Base-by-base conservation (phyloP, 1,284 basidiomycete species). In the Ceraceosorus guamensis region DNA sequence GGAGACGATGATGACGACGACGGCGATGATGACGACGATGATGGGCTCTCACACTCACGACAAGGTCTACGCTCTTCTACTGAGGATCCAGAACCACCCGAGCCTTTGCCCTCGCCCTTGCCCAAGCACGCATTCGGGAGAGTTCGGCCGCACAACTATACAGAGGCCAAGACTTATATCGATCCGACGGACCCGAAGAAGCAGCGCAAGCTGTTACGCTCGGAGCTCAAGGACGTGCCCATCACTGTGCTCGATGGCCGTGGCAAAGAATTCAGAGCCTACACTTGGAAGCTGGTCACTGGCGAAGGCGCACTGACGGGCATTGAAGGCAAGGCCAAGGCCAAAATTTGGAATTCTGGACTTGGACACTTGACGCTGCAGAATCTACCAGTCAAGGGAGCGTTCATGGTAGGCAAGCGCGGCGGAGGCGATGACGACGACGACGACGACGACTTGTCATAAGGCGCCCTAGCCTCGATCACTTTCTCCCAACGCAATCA, bases 321-420 rank as follows among this genome's bases (percentile, higher is more conserved):
- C 41, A 68, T 72, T 30, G 66, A 72, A 48, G 70, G 70, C 1
- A 60, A 48, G 11, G 62, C 63, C 44, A 55, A 59, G 14, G 70
- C 66, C 45, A 67, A 65, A 65, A 70, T 72, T 54, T 70, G 68
- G 70, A 72, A 72, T 49, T 60, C 59, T 45, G 70, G 70, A 10
- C 54, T 72, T 24, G 70, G 70, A 2, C 43, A 56, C 32, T 50
- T 72, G 50, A 53, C 66, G 52, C 59, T 72, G 10, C 48, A 48
- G 18, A 65, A 68, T 13, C 54, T 72, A 46, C 70, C 70, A 6
- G 70, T 72, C 48, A 67, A 66, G 53, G 70, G 70, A 0, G 67
- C 63, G n/a, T 72, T 72, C 51, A 58, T 62, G 53, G 59, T 71
- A 0, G 69, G 67, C 6, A 52, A 52, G 44, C 30, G 51, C n/a